Percentiles rank a stretch among this genome's conserved stretches.
Conservation (phyloP, 148 eudicot species). For the Arbutus unedo region DNA sequence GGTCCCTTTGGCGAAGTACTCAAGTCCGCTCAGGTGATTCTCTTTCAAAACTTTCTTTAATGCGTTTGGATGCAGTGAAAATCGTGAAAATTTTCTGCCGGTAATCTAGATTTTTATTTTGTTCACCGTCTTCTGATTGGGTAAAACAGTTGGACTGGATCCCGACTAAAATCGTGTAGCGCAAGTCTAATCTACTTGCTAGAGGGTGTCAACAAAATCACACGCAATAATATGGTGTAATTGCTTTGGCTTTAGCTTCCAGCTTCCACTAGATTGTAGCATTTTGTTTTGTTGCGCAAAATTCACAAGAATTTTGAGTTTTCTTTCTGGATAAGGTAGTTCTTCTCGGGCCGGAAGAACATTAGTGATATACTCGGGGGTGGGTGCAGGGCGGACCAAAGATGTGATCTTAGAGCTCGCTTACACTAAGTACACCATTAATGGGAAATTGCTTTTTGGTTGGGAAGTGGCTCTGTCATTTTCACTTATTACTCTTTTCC, state of each 20-base stretch:
- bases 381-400: no score
- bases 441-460: no score
- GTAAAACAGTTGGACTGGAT: neutral
- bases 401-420: no score
- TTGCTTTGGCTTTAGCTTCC: neutral
- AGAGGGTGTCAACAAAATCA: neutral
- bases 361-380: no score
- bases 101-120: neutral
- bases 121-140: neutral
- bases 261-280: neutral
- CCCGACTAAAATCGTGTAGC: neutral
- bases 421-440: no score
- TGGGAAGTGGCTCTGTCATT: no score
- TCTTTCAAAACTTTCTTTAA: neutral
- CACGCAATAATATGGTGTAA: neutral
- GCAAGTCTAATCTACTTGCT: neutral
- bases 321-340: neutral
- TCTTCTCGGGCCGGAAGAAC: neutral
- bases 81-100: neutral
- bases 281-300: neutral
- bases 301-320: neutral
- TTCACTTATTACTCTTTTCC: no score
- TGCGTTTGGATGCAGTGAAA: neutral
- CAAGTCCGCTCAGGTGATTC: constrained; percentile 72
- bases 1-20: constrained; percentile 78